Evolutionary conservation across 352 stramenopile genomes (phyloP).

Genomic region (Globisporangium sylvaticum): DNA sequence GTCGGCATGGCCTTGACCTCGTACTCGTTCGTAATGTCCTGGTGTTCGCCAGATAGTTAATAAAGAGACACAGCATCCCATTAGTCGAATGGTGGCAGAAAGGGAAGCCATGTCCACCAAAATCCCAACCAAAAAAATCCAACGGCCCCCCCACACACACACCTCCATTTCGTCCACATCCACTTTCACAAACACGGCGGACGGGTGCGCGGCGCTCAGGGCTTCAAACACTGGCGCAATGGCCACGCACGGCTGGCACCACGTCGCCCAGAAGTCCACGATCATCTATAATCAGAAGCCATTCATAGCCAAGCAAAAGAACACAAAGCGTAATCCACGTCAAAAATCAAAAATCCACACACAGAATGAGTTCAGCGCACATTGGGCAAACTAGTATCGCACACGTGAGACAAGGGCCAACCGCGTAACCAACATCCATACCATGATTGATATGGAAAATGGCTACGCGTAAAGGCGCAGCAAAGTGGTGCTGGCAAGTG

Average conservation of each 20-base stretch:
- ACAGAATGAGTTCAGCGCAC: slow-evolving; percentile 1
- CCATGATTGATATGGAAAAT: background rate
- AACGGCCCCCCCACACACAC: background rate
- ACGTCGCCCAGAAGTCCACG: slow-evolving; percentile 84
- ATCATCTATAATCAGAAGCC: slow-evolving; percentile 39
- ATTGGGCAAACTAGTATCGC: background rate
- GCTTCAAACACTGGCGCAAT: slow-evolving; percentile 78
- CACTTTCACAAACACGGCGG: slow-evolving; percentile 64
- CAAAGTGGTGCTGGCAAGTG: background rate
- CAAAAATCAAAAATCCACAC: background rate
- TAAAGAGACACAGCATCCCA: background rate
- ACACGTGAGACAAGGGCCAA: slow-evolving; percentile 2
- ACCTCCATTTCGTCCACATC: slow-evolving; percentile 77
- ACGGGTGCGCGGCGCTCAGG: slow-evolving; percentile 51
- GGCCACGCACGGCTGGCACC: slow-evolving; percentile 78
- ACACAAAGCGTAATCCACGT: slow-evolving; percentile 12
- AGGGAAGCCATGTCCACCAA: background rate
- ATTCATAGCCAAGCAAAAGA: background rate
- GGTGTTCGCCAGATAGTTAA: background rate
- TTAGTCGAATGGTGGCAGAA: background rate
- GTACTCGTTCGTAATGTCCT: slow-evolving; percentile 60
- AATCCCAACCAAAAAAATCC: slow-evolving; percentile 5
- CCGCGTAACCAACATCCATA: background rate
- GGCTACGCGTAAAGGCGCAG: background rate
- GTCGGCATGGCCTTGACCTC: slow-evolving; percentile 88